phyloP scores from a whole-genome alignment of 1,284 basidiomycete species.

The Ganoderma meredithae region DNA sequence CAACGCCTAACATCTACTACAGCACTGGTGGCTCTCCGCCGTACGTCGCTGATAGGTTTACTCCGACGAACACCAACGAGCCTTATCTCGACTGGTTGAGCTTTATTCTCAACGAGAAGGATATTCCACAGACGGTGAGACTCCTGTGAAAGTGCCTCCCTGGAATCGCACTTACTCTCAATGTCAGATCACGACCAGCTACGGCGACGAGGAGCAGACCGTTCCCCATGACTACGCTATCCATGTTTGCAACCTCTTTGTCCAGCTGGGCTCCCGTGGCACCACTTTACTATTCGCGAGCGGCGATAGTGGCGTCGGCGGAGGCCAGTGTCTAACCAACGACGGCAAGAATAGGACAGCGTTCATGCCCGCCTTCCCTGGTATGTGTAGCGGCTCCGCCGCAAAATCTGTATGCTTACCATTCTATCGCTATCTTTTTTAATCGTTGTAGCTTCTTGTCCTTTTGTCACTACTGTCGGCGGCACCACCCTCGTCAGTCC shows the following conservation, averaged over 20 bases:
- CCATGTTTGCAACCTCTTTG: slow-evolving; percentile 52
- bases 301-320: slow-evolving; percentile 50
- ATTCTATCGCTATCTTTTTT: background rate
- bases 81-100: slow-evolving; percentile 68
- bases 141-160: background rate
- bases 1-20: slow-evolving; percentile 65
- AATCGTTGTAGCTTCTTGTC: slow-evolving; percentile 45
- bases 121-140: slow-evolving; percentile 61
- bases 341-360: slow-evolving; percentile 45
- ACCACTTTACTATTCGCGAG: slow-evolving; percentile 52
- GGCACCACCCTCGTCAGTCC: slow-evolving; percentile 56
- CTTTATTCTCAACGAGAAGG: slow-evolving; percentile 56
- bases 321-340: slow-evolving; percentile 48
- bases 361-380: slow-evolving; percentile 55
- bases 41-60: slow-evolving; percentile 61
- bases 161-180: too few relatives aligned
- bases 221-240: slow-evolving; percentile 42
- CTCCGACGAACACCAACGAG: slow-evolving; percentile 64
- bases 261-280: slow-evolving; percentile 54
- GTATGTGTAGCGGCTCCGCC: slow-evolving; percentile 35
- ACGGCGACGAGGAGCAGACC: slow-evolving; percentile 43
- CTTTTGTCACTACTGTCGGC: slow-evolving; percentile 71
- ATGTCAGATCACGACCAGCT: slow-evolving; percentile 50
- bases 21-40: slow-evolving; percentile 74
- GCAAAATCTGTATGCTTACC: background rate